Evolutionary conservation across 1,139 yeast genomes (phyloP).

Genomic region (Scheffersomyces illinoinensis): DNA sequence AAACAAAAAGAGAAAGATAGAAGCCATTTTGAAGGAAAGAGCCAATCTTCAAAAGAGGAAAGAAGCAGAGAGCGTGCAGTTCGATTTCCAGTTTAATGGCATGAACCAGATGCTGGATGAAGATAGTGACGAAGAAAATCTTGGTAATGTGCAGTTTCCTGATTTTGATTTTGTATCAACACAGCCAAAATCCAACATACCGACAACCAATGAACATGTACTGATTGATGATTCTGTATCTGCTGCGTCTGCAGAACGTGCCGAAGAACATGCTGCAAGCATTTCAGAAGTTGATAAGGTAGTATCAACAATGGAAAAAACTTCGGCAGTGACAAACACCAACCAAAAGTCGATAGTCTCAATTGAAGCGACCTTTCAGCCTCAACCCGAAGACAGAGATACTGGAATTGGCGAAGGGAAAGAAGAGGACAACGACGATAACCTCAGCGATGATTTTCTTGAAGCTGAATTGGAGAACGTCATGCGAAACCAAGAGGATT

Average conservation of each 20-base stretch:
- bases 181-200: background rate
- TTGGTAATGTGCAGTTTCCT: conserved; percentile 11
- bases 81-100: conserved; percentile 33
- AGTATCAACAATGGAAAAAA: background rate
- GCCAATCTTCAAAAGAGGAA: conserved; percentile 21
- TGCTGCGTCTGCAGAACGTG: background rate
- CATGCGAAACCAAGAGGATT: background rate
- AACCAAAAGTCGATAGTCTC: background rate
- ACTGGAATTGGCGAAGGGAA: conserved; percentile 3
- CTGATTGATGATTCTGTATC: background rate
- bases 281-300: background rate
- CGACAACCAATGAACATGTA: background rate
- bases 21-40: conserved; percentile 21
- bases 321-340: conserved; percentile 7
- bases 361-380: background rate
- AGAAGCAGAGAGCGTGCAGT: conserved; percentile 24
- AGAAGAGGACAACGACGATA: conserved; percentile 2
- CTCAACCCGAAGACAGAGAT: background rate
- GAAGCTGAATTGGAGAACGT: conserved; percentile 7
- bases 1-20: conserved; percentile 20
- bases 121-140: conserved; percentile 17
- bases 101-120: conserved; percentile 24
- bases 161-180: conserved; percentile 13
- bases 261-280: background rate
- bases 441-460: background rate